Conservation (phyloP, 495 filamentous ascomycete genomes). For the Penicillium diatomitis region DNA sequence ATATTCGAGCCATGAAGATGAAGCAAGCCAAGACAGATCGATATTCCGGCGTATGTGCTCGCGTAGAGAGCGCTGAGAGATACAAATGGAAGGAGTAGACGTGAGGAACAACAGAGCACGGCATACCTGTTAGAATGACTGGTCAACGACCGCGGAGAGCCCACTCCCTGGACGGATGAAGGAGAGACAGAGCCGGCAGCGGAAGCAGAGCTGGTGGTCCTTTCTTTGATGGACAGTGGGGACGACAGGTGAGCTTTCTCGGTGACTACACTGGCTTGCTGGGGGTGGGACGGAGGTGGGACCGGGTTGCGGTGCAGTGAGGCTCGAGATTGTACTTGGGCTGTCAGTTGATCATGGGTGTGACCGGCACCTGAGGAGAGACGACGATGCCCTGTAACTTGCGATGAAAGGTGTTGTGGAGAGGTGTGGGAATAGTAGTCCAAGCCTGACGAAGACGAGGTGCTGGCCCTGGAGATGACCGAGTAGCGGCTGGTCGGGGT, state of each 20-base stretch:
- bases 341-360: neutral
- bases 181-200: constrained; percentile 12
- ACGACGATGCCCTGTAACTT: neutral
- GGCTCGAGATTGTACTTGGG: neutral
- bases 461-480: neutral
- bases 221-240: constrained; percentile 22
- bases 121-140: constrained; percentile 38
- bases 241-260: constrained; percentile 20
- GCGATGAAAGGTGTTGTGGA: constrained; percentile 14
- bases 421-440: constrained; percentile 11
- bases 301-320: constrained; percentile 30
- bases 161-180: constrained; percentile 23
- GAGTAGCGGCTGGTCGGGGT: neutral
- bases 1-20: too few relatives aligned
- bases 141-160: constrained; percentile 22
- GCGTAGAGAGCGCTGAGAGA: too few relatives aligned
- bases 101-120: neutral
- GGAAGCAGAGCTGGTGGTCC: constrained; percentile 18
- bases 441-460: constrained; percentile 1
- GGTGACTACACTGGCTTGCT: constrained; percentile 24
- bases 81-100: constrained; percentile 2
- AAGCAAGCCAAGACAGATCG: too few relatives aligned
- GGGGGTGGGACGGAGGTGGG: constrained; percentile 16
- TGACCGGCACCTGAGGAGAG: neutral
- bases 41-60: too few relatives aligned